Base-by-base conservation (phyloP, 352 stramenopile genomes). In the Globisporangium recalcitrans region DNA sequence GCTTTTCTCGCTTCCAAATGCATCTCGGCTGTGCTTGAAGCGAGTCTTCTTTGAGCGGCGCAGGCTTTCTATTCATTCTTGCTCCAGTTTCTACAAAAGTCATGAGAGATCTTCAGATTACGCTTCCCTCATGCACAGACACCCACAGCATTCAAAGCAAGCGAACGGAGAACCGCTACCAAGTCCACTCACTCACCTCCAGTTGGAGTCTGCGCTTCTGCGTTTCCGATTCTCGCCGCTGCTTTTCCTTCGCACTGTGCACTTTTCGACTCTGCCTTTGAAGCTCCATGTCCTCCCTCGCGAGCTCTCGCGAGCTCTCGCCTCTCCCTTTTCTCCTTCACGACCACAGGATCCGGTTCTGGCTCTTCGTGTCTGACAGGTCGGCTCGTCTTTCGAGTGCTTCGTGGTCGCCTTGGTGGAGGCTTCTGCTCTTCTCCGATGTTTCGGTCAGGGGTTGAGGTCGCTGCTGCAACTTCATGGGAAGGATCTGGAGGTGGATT, bases 211-310 rank as follows among this genome's bases (percentile, higher is more conserved):
- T 57, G 16, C 69, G 67, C 31, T 75, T 71, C 47, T 74, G 73
- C 38, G 75, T 71, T 42, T 77, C 72, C 47, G 67, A 65, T 38
- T 78, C 71, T 8, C 64, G 60, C 36, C 73, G 63, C 34, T 87
- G 60, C 34, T 74, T 75, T 42, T 67, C 38, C 46, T 81, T 78
- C 24, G 62, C 67, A 42, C 62, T 70, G 31, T 64, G 58, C 6
- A 82, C 54, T 40, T 64, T 58, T 19, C 82, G 77, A 58, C 63
- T 77, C 10, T 78, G 71, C 58, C 85, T 82, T 49, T 92, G 80
- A 6, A 86, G 22, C n/a, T 76, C 52, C 69, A 92, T 90, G 32
- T 80, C 89, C 53, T 90, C 83, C 13, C 83, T 67, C 21, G 77
- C 83, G 22, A 87, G 61, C 26, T 69, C 83, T 67, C 21, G 77